Base-by-base conservation (phyloP, 495 filamentous ascomycete genomes). In the Lineolata rhizophorae region DNA sequence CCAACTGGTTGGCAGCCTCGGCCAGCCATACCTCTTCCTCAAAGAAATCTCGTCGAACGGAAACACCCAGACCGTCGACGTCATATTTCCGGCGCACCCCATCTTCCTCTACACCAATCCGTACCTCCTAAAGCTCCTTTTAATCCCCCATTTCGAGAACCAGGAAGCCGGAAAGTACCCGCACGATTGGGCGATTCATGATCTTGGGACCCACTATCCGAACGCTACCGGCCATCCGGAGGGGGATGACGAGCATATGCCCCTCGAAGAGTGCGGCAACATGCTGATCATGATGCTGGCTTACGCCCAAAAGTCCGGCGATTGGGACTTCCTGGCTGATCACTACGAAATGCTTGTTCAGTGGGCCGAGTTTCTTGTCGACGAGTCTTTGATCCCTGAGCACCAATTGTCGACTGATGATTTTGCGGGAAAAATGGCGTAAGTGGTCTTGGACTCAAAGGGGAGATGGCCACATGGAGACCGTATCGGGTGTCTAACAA, bases 301-400 rank as follows among this genome's bases (percentile, higher is more conserved):
- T 1, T 74, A 73, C 40, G 63, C 58, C 2, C 54, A 54, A 29
- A 29, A 52, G 12, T 49, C 63, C 5, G 40, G 50, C 2, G 52
- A 69, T 36, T 46, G 31, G 4, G 43, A 44, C 3, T 70, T 61
- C 37, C 43, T 69, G 14, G 32, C 22, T 13, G 13, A 42, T 6
- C 47, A 54, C 36, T 52, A 52, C 36, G 22, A 39, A 9, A 39
- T 47, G 16, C 35, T 54, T 5, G 36, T 43, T 20, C 51, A 54
- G 35, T 54, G 51, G 51, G 41, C 34, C 8, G 36, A 41, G 12
- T 54, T 41, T 29, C 35, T 54, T 1, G 40, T 54, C 26, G 27
- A 39, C 13, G 47, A 54, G 11, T 36, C 44, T 12, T 39, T 54
- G 1, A 45, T 47, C 32, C 51, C 50, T 3, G 33, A 27, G 3